Conservation (phyloP, 495 filamentous ascomycete species). For the Tuber borchii region DNA sequence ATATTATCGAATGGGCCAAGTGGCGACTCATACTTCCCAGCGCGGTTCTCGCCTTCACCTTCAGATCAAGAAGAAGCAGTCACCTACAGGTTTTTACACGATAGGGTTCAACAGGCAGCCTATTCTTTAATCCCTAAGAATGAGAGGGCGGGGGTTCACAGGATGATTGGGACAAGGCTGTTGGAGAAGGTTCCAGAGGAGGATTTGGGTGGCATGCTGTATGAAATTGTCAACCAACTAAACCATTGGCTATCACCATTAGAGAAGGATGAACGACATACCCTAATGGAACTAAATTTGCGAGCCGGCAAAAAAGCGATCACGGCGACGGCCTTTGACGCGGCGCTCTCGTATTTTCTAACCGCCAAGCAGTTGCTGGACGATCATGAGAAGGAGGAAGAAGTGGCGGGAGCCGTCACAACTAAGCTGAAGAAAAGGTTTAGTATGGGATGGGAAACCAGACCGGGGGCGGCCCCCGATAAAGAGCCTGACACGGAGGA, state of each 20-base stretch:
- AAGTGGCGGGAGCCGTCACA: slow-evolving; percentile 19
- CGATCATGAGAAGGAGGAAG: slow-evolving; percentile 29
- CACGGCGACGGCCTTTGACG: slow-evolving; percentile 40
- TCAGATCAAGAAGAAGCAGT: slow-evolving; percentile 37
- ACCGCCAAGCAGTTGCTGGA: slow-evolving; percentile 38
- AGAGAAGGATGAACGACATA: slow-evolving; percentile 27
- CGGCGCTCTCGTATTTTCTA: slow-evolving; percentile 37
- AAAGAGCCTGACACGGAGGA: slow-evolving; percentile 30
- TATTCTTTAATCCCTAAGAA: slow-evolving; percentile 37
- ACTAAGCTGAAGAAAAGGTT: slow-evolving; percentile 31
- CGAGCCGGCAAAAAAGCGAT: slow-evolving; percentile 41
- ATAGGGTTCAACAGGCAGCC: slow-evolving; percentile 40
- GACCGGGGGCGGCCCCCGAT: slow-evolving; percentile 18
- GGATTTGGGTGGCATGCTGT: slow-evolving; percentile 37
- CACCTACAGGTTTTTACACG: slow-evolving; percentile 41
- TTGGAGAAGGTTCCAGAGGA: slow-evolving; percentile 36
- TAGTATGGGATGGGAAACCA: slow-evolving; percentile 26
- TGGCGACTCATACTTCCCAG: slow-evolving; percentile 28
- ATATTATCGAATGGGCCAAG: slow-evolving; percentile 10
- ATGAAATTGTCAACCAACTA: slow-evolving; percentile 42
- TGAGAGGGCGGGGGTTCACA: slow-evolving; percentile 40
- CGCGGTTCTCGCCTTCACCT: slow-evolving; percentile 29
- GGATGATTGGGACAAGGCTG: slow-evolving; percentile 39
- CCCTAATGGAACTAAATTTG: slow-evolving; percentile 41
- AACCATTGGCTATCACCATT: slow-evolving; percentile 41